phyloP scores from a whole-genome alignment of 129 eudicot genomes.

The Flaveria sonorensis region DNA sequence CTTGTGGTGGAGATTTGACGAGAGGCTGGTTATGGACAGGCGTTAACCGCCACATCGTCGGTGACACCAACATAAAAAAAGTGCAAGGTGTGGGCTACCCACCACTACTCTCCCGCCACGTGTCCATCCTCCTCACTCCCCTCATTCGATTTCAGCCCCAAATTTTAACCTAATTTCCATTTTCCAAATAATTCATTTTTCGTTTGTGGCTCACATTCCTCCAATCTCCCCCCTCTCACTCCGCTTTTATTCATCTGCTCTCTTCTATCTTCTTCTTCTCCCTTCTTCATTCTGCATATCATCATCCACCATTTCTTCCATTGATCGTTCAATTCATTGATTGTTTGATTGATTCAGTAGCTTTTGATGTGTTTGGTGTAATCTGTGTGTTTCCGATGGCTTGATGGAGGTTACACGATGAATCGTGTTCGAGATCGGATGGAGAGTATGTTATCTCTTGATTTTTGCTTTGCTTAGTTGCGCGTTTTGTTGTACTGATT shows the following conservation, averaged over 20 bases:
- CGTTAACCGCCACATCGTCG: background rate
- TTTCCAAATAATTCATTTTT: slow-evolving; percentile 18
- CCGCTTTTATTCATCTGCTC: background rate
- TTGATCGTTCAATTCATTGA: background rate
- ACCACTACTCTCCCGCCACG: slow-evolving; percentile 50
- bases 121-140: slow-evolving; percentile 47
- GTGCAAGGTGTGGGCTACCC: slow-evolving; percentile 51
- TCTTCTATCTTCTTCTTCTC: background rate
- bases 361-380: background rate
- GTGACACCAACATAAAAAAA: slow-evolving; percentile 29
- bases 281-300: background rate
- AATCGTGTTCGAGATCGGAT: slow-evolving; percentile 33
- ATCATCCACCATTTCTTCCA: background rate
- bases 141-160: slow-evolving; percentile 57
- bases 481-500: slow-evolving; percentile 15
- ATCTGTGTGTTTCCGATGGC: background rate
- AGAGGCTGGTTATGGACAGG: background rate
- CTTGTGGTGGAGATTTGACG: background rate
- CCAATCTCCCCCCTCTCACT: background rate
- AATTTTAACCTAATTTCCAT: slow-evolving; percentile 31
- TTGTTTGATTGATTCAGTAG: no score
- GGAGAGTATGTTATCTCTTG: slow-evolving; percentile 24
- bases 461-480: background rate
- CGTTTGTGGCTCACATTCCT: slow-evolving; percentile 68
- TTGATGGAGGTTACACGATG: slow-evolving; percentile 20